These are phyloP conservation scores for Boechera stricta DNA, from an alignment of 345 rosid species.

Conservation along the genomic window DNA sequence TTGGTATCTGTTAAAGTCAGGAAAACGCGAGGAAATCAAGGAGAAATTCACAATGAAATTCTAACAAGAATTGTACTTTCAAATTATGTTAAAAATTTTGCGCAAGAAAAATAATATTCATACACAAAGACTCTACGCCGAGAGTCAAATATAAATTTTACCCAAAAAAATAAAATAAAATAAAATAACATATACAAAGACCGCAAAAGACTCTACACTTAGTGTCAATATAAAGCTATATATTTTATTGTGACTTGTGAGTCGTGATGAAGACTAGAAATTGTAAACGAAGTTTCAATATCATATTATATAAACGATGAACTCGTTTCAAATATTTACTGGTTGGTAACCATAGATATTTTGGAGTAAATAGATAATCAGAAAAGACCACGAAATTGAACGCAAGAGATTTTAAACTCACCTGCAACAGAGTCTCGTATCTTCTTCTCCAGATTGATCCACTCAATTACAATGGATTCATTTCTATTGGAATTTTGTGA, in stretches of 20 bases:
- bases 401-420: slow-evolving; percentile 21
- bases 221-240: slow-evolving; percentile 13
- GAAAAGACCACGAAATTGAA: slow-evolving; percentile 17
- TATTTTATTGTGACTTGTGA: slow-evolving; percentile 22
- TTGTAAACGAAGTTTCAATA: slow-evolving; percentile 40
- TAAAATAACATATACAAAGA: neutral
- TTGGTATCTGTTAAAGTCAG: neutral
- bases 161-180: neutral
- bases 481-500: neutral
- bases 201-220: neutral
- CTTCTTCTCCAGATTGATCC: slow-evolving; percentile 32
- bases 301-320: neutral
- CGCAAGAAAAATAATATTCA: neutral
- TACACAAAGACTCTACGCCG: neutral
- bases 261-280: slow-evolving; percentile 28
- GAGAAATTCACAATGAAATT: slow-evolving; percentile 30
- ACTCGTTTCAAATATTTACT: neutral
- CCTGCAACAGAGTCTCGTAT: slow-evolving; percentile 10
- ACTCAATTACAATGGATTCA: neutral
- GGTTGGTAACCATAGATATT: neutral
- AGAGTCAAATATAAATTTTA: neutral
- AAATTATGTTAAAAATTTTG: neutral
- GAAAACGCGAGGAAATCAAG: slow-evolving; percentile 14
- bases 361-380: neutral
- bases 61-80: neutral